Base-by-base conservation (phyloP, 1,284 basidiomycete species). In the Singerocomus rubriflavus region DNA sequence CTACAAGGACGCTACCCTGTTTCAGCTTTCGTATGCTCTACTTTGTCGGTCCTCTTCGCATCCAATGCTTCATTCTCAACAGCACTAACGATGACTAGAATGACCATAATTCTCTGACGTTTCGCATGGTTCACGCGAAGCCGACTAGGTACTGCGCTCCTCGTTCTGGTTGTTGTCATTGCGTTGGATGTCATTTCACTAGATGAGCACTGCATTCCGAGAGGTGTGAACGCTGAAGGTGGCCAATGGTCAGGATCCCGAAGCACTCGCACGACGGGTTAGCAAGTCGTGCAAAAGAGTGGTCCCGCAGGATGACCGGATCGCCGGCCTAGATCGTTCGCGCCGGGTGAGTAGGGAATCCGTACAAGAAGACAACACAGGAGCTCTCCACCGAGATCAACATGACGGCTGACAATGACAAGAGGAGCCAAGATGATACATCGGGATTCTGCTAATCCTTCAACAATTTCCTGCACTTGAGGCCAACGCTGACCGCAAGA, bases 121-220 rank as follows among this genome's bases (percentile, higher is more conserved):
- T 41, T 7, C 33, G 41, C 30, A 26, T 36, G 21, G 25, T 33
- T 6, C 48, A 50, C 29, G 38, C 43, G 17, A 55, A 32, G 14
- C 29, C 47, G 38, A n/a, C 11, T 52, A 13, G 41, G 54, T 38
- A 6, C 14, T 4, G 5, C 39, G 0, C 48, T 62, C 3, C 8
- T 52, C 34, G 14, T 48, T 29, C 48, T 43, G 21, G 33, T 50
- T 12, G 4, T 49, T 5, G 6, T 42, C 32, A 33, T 58, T 3
- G 51, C 46, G 5, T 58, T 46, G 32, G 51, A 53, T 3, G 37
- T 64, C 14, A 43, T 51, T 12, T 40, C 55, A 0, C 52, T 54
- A 43, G 59, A 47, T 46, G 44, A 57, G 51, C 25, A 31, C 38
- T 11, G 36, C 34, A 4, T 37, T 59, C 29, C 50, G 63, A 43